Percentiles rank a stretch among this genome's conserved stretches.
phyloP scores from a whole-genome alignment of 2,329 filamentous ascomycete species.

The Cylindrodendrum hubeiense region DNA sequence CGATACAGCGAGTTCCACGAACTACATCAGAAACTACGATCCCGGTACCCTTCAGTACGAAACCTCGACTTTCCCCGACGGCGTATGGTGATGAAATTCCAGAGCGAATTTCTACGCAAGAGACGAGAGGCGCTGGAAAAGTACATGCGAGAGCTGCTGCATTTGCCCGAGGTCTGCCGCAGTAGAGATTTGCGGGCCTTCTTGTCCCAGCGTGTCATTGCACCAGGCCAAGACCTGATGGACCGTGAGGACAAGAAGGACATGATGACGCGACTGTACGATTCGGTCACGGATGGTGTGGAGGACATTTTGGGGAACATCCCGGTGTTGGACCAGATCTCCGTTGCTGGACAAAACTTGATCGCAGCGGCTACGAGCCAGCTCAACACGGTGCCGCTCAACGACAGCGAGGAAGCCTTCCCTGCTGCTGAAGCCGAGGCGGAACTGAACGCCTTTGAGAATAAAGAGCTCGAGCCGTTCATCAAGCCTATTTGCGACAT shows the following conservation, averaged over 20 bases:
- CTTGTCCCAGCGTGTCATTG: constrained; percentile 87
- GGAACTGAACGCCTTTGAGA: constrained; percentile 92
- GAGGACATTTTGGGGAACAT: constrained; percentile 98
- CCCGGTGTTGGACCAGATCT: constrained; percentile 93
- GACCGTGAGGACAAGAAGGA: constrained; percentile 79
- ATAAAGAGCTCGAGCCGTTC: constrained; percentile 90
- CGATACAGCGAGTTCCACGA: constrained; percentile 98
- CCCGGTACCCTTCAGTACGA: constrained; percentile 87
- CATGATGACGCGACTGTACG: constrained; percentile 94
- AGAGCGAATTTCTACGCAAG: constrained; percentile 95
- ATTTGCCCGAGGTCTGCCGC: constrained; percentile 92
- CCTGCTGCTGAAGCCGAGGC: constrained; percentile 86
- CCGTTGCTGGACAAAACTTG: constrained; percentile 90
- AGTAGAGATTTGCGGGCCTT: constrained; percentile 94
- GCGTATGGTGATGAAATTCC: constrained; percentile 94
- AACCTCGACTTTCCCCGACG: constrained; percentile 92
- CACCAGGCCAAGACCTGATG: constrained; percentile 68
- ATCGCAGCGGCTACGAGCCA: constrained; percentile 81
- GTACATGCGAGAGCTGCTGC: constrained; percentile 85
- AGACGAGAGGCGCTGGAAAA: constrained; percentile 85
- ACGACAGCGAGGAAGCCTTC: constrained; percentile 63
- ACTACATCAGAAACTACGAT: constrained; percentile 88
- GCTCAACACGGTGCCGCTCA: constrained; percentile 67
- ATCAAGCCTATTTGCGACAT: constrained; percentile 99
- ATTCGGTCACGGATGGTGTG: constrained; percentile 97